Evolutionary conservation across 495 filamentous ascomycete species (phyloP).

Genomic region (Lepraria neglecta): DNA sequence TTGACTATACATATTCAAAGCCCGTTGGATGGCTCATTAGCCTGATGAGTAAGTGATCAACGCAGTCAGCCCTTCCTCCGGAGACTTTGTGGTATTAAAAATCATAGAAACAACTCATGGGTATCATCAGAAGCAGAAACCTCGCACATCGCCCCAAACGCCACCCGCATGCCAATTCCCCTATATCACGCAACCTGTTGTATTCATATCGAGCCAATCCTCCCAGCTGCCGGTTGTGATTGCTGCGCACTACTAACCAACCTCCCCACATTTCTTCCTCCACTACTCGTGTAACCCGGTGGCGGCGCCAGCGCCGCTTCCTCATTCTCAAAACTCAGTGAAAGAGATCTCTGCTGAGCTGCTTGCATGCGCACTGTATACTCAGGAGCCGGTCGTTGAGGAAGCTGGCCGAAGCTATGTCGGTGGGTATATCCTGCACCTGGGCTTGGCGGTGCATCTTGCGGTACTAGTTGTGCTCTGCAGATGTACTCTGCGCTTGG

Average conservation of each 20-base stretch:
- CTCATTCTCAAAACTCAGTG: constrained; percentile 21
- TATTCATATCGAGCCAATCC: not conserved
- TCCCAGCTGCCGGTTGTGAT: not conserved
- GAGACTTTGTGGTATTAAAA: no score
- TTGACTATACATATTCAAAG: no score
- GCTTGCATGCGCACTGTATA: constrained; percentile 4
- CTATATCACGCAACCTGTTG: not conserved
- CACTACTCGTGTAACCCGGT: not conserved
- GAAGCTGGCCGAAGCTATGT: constrained; percentile 1
- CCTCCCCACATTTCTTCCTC: not conserved
- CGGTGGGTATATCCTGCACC: constrained; percentile 11
- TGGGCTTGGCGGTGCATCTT: constrained; percentile 6
- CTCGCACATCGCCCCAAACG: not conserved
- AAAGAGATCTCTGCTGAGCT: constrained; percentile 22
- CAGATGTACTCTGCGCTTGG: constrained; percentile 23
- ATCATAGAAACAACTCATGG: not conserved
- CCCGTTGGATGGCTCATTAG: no score
- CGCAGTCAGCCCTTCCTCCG: no score
- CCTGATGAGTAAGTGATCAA: no score
- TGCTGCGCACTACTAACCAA: not conserved
- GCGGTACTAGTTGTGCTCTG: not conserved
- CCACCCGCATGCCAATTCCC: not conserved
- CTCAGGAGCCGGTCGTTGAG: not conserved
- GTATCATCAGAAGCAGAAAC: not conserved
- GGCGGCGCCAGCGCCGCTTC: constrained; percentile 13